These are phyloP conservation scores for Colletotrichum plurivorum DNA, from an alignment of 2,329 filamentous ascomycete species.

Conservation along the genomic window DNA sequence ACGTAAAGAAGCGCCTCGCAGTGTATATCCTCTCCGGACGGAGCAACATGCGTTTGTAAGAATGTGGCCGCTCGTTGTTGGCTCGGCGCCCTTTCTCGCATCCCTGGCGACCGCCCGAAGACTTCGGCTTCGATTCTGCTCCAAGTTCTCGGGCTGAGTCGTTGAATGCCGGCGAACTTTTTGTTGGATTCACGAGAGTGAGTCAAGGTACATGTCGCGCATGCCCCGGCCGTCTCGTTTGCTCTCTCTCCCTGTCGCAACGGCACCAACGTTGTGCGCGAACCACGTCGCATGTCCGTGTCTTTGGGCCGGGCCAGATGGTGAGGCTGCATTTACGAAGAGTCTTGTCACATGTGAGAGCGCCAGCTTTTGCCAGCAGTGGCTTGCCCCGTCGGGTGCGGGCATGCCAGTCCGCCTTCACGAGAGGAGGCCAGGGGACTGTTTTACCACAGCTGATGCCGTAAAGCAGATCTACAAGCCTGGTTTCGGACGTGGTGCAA, in stretches of 20 bases:
- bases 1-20: constrained; percentile 11
- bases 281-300: constrained; percentile 22
- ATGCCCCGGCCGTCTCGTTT: not conserved
- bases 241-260: constrained; percentile 9
- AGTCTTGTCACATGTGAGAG: constrained; percentile 34
- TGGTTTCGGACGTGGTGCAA: constrained; percentile 36
- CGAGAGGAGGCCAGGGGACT: not conserved
- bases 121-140: not conserved
- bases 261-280: not conserved
- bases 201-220: constrained; percentile 36
- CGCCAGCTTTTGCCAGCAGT: constrained; percentile 21
- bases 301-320: constrained; percentile 1
- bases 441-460: constrained; percentile 29
- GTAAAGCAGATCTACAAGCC: constrained; percentile 20
- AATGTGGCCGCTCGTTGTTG: constrained; percentile 5
- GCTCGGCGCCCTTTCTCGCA: not conserved
- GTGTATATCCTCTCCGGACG: too few species aligned
- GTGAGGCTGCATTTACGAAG: constrained; percentile 29
- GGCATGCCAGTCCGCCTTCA: constrained; percentile 20
- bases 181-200: constrained; percentile 25
- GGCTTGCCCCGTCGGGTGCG: constrained; percentile 28
- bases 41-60: too few species aligned
- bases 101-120: constrained; percentile 8
- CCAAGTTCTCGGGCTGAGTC: constrained; percentile 26
- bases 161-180: constrained; percentile 23